Conservation (phyloP, 257 asterid species). For the Anisodus acutangulus region DNA sequence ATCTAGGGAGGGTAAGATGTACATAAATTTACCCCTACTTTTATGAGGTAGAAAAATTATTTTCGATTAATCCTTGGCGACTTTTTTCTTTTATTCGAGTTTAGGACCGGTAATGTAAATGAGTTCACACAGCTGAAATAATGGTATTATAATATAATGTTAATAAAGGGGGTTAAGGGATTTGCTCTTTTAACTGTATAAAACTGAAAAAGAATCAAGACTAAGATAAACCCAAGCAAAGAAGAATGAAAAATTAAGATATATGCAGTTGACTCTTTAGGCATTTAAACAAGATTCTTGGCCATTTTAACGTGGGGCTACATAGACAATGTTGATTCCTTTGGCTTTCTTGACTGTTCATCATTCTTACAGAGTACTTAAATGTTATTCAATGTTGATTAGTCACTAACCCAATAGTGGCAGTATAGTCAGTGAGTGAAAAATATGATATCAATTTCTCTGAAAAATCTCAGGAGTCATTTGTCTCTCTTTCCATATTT, state of each 20-base stretch:
- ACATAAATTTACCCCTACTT: too few relatives aligned
- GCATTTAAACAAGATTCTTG: constrained; percentile 16
- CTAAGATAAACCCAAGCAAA: neutral
- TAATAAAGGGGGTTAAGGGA: too few relatives aligned
- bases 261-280: neutral
- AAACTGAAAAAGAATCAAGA: neutral
- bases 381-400: neutral
- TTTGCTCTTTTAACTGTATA: neutral
- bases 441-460: constrained; percentile 39
- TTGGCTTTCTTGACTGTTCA: neutral
- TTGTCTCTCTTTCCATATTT: constrained; percentile 40
- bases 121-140: too few relatives aligned
- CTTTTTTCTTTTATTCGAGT: too few relatives aligned
- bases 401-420: neutral
- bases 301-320: neutral
- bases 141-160: too few relatives aligned
- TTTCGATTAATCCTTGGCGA: too few relatives aligned
- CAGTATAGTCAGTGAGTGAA: constrained; percentile 33
- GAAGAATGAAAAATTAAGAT: neutral
- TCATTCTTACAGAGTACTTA: neutral
- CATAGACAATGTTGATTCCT: constrained; percentile 7
- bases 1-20: too few relatives aligned
- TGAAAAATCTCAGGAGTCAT: constrained; percentile 43
- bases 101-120: too few relatives aligned
- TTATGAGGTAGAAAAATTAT: too few relatives aligned